Base-by-base conservation (phyloP, 1,139 yeast genomes). In the Kazachstania sp. region DNA sequence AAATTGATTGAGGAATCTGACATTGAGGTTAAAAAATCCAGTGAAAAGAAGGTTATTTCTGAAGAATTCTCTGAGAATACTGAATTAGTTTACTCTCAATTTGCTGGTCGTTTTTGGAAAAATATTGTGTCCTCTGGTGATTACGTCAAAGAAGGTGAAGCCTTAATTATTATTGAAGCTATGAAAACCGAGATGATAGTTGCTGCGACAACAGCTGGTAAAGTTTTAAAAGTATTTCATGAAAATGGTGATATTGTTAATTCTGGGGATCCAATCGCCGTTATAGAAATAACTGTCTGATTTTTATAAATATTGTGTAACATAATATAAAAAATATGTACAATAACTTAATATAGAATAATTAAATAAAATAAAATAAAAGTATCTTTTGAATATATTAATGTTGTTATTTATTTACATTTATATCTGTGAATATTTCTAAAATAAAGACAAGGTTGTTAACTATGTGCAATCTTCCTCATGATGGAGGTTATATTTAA, bases 101-200 rank as follows among this genome's bases (percentile, higher is more conserved):
- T 81, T 63, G 85, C 95, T 12, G 98, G 97, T 49, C 75, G 97
- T 57, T 88, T 92, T 78, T 92, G 97, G 98, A 92, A 92, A 68
- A 79, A 94, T 2, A 72, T 88, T 56, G 95, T 84, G 32, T 70
- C 74, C 47, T 90, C 77, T 41, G 97, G 96, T n/a, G 94, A 85
- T 56, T 68, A 56, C 19, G 95, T 92, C 31, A 71, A 71, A 46
- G 75, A 71, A 49, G 95, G 90, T 34, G 92, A 86, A 59, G 88
- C 88, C 4, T 72, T 92, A 54, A 77, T 92, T 53, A 87, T 92
- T 46, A 86, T 92, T 49, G 97, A 92, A 67, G 97, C 97, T 46
- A 92, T 92, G 97, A 92, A 92, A 73, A 92, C 98, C 0, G 98
- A 92, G 67, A 88, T 92, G 96, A 78, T 81, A 44, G 95, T 90